Conservation (phyloP, 257 asterid species). For the Penstemon davidsonii region DNA sequence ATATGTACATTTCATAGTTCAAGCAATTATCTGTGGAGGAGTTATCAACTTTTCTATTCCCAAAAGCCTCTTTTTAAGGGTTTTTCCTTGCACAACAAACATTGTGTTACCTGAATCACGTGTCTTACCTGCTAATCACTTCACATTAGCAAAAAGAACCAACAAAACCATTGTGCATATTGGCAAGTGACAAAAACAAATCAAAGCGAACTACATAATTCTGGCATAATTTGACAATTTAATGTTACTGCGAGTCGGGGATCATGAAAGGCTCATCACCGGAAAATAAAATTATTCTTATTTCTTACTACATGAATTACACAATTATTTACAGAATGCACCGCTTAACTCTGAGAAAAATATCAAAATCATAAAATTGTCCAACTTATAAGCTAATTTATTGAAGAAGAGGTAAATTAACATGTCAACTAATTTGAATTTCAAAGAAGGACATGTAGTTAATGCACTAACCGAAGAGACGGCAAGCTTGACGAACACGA, state of each 20-base stretch:
- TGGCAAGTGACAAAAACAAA: constrained; percentile 8
- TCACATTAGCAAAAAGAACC: background rate
- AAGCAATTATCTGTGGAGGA: background rate
- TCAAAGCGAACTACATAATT: background rate
- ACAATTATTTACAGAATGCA: background rate
- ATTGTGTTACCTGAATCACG: background rate
- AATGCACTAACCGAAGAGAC: constrained; percentile 63
- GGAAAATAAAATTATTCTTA: background rate
- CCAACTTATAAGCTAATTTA: background rate
- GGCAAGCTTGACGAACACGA: constrained; percentile 80
- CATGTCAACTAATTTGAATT: constrained; percentile 1
- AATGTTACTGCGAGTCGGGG: background rate
- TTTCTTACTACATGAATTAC: background rate
- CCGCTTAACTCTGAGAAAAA: constrained; percentile 7
- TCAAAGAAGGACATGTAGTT: background rate
- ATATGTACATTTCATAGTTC: background rate
- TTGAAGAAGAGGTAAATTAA: background rate
- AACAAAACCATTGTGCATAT: background rate
- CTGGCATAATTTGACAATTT: background rate
- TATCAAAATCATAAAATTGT: constrained; percentile 12
- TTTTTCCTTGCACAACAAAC: constrained; percentile 13
- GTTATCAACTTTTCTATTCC: background rate
- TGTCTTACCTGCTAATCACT: constrained; percentile 5
- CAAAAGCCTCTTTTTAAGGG: constrained; percentile 12
- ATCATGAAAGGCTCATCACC: background rate